phyloP scores from a whole-genome alignment of 805 yeast species.

The Metschnikowia colocasiae region DNA sequence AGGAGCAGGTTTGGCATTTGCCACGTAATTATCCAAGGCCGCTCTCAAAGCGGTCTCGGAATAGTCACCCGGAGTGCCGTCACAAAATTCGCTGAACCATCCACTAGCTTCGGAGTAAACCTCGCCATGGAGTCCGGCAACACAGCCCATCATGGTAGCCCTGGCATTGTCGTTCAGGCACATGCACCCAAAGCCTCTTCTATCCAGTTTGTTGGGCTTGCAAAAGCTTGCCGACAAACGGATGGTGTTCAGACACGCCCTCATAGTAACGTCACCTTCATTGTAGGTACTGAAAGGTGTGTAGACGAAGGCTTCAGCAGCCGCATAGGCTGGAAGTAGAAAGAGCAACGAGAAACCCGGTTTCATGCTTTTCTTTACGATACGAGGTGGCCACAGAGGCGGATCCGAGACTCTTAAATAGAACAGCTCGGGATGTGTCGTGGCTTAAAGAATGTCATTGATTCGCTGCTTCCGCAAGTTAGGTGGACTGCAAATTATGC shows the following conservation, averaged over 20 bases:
- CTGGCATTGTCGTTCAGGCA: constrained; percentile 7
- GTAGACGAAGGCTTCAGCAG: constrained; percentile 1
- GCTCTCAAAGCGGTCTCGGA: background rate
- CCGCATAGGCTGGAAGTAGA: background rate
- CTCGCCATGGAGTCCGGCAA: constrained; percentile 1
- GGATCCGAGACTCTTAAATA: background rate
- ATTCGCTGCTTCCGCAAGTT: background rate
- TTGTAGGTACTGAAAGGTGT: constrained; percentile 2
- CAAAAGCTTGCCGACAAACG: background rate
- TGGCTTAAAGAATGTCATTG: background rate
- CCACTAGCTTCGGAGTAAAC: background rate
- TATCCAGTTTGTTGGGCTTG: background rate
- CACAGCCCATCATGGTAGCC: constrained; percentile 8
- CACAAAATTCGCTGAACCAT: background rate
- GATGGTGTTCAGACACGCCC: constrained; percentile 1
- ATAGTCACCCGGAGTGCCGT: background rate
- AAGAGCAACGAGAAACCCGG: background rate
- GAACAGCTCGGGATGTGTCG: background rate
- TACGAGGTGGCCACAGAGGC: background rate
- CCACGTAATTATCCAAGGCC: background rate
- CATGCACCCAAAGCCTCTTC: constrained; percentile 2
- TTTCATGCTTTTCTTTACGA: background rate
- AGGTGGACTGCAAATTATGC: background rate
- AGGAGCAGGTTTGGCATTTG: background rate
- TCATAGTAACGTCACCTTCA: constrained; percentile 1